A percentile compares a stretch with the other conserved stretches of the same genome.
Evolutionary conservation across 23 red algal species (phyloP).

Genomic region (Gracilariopsis chorda): DNA sequence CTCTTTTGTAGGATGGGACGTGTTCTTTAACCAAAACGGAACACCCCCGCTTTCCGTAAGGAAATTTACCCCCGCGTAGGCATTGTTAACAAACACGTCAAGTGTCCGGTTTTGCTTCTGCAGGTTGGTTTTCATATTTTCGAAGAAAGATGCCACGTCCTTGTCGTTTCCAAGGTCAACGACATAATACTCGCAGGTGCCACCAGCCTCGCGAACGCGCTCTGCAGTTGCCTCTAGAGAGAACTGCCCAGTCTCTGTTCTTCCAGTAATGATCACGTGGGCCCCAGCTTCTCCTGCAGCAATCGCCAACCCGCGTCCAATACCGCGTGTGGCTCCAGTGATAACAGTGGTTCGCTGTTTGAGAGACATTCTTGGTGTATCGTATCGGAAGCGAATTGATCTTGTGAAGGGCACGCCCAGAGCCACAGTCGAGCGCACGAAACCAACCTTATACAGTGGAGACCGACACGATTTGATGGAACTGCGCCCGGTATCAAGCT

Average conservation of each 20-base stretch:
- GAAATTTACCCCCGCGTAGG: slow-evolving; percentile 36
- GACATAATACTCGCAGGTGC: slow-evolving; percentile 43
- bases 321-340: slow-evolving; percentile 77
- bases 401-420: no score
- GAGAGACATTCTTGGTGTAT: slow-evolving; percentile 18
- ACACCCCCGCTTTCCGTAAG: neutral
- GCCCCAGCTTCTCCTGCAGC: slow-evolving; percentile 66
- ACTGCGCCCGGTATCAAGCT: no score
- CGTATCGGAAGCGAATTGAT: no score
- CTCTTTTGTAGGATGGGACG: neutral
- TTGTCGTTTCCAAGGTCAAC: slow-evolving; percentile 61
- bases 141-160: slow-evolving; percentile 13
- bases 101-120: neutral
- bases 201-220: slow-evolving; percentile 34
- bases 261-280: slow-evolving; percentile 63
- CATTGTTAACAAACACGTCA: slow-evolving; percentile 81
- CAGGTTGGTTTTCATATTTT: neutral
- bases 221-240: slow-evolving; percentile 33
- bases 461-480: no score
- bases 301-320: slow-evolving; percentile 71
- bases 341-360: slow-evolving; percentile 44
- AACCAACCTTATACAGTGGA: no score
- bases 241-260: neutral
- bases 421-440: no score
- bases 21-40: slow-evolving; percentile 52